Conservation (phyloP, 768 basidiomycete genomes). For the Hysterangium stoloniferum region DNA sequence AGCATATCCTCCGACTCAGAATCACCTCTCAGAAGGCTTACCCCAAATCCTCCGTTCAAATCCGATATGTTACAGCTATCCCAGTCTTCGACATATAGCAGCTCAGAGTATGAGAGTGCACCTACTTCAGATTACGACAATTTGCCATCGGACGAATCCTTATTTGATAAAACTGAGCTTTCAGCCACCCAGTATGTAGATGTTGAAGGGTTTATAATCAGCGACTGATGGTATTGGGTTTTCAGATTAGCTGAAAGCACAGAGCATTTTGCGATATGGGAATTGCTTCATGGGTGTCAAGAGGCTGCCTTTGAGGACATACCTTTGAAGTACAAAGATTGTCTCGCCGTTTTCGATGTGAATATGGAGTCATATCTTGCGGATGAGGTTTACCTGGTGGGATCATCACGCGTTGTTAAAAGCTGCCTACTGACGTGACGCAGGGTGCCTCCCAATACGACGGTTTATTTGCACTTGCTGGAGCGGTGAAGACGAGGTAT, state of each 20-base stretch:
- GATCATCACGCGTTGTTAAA: neutral
- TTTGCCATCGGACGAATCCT: neutral
- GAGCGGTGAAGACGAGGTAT: neutral
- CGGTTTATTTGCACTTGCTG: neutral
- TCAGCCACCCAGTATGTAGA: conserved; percentile 2
- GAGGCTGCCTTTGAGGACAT: conserved; percentile 9
- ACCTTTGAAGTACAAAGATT: neutral
- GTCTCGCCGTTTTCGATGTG: conserved; percentile 2
- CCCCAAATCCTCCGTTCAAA: no score
- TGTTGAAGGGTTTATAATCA: no score
- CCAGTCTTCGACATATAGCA: no score
- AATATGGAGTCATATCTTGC: neutral
- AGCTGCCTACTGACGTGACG: neutral
- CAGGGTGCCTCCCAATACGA: neutral
- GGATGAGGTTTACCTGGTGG: neutral
- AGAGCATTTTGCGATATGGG: conserved; percentile 7
- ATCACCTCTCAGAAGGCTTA: no score
- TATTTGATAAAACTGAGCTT: neutral
- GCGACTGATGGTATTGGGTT: no score
- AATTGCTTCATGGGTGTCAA: conserved; percentile 7
- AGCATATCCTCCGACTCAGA: neutral
- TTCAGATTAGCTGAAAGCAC: neutral
- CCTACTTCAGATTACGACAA: neutral
- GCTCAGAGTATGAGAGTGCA: no score
- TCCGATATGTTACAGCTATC: no score